Conservation (phyloP, 139 green algal species). For the Medakamo hakoo region DNA sequence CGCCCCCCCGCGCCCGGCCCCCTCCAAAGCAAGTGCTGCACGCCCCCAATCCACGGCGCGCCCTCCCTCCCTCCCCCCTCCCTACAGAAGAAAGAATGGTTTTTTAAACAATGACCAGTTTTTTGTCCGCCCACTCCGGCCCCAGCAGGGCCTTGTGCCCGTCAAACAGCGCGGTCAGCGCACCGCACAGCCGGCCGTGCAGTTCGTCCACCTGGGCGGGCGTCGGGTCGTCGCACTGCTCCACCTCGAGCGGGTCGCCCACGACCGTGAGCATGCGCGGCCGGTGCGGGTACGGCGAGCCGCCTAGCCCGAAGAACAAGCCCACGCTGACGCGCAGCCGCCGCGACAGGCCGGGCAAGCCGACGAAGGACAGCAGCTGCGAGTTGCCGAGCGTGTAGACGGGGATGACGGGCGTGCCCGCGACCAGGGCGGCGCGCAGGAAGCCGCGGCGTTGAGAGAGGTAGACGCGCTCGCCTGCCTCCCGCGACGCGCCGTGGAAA, state of each 20-base stretch:
- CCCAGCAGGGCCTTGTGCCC: neutral
- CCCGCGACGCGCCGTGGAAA: neutral
- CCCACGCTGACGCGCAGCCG: neutral
- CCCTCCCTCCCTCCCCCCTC: too few species aligned
- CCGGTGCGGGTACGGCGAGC: too few species aligned
- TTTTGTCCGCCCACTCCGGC: neutral
- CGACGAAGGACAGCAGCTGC: neutral
- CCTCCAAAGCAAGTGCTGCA: too few species aligned
- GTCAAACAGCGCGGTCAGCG: neutral
- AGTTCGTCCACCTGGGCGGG: neutral
- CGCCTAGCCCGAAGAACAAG: neutral
- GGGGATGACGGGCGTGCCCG: constrained; percentile 14
- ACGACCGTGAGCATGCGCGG: neutral
- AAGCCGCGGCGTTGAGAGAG: constrained; percentile 12
- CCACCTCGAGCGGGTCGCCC: neutral
- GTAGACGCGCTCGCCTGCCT: neutral
- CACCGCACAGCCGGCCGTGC: neutral
- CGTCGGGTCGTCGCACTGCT: neutral
- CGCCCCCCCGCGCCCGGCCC: too few species aligned
- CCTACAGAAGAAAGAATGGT: too few species aligned
- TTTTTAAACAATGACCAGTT: neutral
- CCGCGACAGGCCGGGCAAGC: neutral
- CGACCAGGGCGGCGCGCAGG: constrained; percentile 11
- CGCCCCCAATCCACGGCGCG: too few species aligned
- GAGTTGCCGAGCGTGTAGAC: constrained; percentile 16